These are phyloP conservation scores for Mycena floridula DNA, from an alignment of 768 basidiomycete species.

Conservation along the genomic window DNA sequence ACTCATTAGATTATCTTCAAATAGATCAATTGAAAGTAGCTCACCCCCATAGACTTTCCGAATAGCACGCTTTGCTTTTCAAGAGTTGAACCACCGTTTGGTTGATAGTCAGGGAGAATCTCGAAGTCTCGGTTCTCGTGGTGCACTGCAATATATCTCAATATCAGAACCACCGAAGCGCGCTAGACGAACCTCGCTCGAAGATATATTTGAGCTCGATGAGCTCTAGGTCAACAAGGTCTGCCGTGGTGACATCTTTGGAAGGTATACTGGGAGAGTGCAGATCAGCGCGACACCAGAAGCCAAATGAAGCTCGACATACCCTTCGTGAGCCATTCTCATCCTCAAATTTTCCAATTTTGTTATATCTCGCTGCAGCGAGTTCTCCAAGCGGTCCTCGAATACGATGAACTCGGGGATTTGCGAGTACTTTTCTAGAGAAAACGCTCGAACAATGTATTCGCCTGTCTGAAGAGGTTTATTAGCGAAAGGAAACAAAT, in stretches of 20 bases:
- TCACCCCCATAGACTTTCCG: slow-evolving; percentile 54
- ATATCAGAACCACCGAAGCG: slow-evolving; percentile 1
- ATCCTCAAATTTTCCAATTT: slow-evolving; percentile 84
- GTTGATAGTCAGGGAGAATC: slow-evolving; percentile 77
- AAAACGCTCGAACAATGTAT: slow-evolving; percentile 74
- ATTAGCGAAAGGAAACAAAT: slow-evolving; percentile 2
- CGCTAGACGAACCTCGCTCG: slow-evolving; percentile 50
- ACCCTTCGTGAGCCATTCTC: slow-evolving; percentile 73
- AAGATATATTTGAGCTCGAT: slow-evolving; percentile 82
- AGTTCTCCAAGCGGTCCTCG: slow-evolving; percentile 76
- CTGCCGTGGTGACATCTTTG: slow-evolving; percentile 57
- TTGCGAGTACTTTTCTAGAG: slow-evolving; percentile 69
- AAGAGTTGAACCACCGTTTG: slow-evolving; percentile 41
- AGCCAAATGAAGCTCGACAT: too few relatives aligned
- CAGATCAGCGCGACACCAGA: too few relatives aligned
- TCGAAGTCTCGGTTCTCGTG: slow-evolving; percentile 85
- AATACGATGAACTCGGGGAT: slow-evolving; percentile 82
- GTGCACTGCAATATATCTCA: slow-evolving; percentile 42
- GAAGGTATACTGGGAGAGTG: too few relatives aligned
- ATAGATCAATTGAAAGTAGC: slow-evolving; percentile 18
- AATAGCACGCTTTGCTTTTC: slow-evolving; percentile 68
- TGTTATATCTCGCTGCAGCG: slow-evolving; percentile 76
- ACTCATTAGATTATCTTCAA: not conserved
- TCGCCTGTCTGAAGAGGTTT: slow-evolving; percentile 56
- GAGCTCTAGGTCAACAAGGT: slow-evolving; percentile 76